Conservation (phyloP, 805 yeast species). For the Candida berthetii region DNA sequence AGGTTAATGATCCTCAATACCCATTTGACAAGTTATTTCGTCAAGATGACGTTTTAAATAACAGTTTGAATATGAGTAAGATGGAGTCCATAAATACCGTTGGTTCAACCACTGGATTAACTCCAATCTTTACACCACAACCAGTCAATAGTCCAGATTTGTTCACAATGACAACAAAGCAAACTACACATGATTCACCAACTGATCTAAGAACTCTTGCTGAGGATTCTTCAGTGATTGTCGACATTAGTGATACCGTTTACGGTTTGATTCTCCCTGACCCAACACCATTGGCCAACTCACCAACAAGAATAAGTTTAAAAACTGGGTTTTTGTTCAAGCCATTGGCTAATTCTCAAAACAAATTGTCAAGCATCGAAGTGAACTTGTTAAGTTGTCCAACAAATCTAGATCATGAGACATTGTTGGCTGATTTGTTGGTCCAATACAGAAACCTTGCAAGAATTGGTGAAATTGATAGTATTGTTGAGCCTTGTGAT, state of each 20-base stretch:
- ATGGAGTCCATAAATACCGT: constrained; percentile 15
- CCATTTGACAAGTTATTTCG: constrained; percentile 27
- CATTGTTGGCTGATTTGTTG: constrained; percentile 48
- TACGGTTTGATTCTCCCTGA: constrained; percentile 53
- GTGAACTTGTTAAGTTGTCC: constrained; percentile 71
- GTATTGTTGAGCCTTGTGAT: constrained; percentile 24
- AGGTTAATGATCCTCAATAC: constrained; percentile 23
- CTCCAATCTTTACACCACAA: constrained; percentile 22
- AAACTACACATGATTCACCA: constrained; percentile 11
- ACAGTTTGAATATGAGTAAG: constrained; percentile 7
- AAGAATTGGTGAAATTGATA: constrained; percentile 28
- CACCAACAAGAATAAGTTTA: constrained; percentile 64
- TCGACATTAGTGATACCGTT: constrained; percentile 44
- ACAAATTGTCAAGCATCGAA: constrained; percentile 40
- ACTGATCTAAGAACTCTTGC: constrained; percentile 5
- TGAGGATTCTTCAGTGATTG: constrained; percentile 25
- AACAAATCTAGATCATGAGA: constrained; percentile 50
- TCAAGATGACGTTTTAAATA: constrained; percentile 14
- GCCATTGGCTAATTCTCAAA: constrained; percentile 21
- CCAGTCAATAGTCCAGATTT: constrained; percentile 20
- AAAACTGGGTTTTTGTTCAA: constrained; percentile 64
- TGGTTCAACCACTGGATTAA: constrained; percentile 19
- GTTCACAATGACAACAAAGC: constrained; percentile 9
- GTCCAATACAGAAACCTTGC: constrained; percentile 57
- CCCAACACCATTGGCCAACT: constrained; percentile 62